Evolutionary conservation across 331 rosid genomes (phyloP).

Genomic region (Malus hybrid): DNA sequence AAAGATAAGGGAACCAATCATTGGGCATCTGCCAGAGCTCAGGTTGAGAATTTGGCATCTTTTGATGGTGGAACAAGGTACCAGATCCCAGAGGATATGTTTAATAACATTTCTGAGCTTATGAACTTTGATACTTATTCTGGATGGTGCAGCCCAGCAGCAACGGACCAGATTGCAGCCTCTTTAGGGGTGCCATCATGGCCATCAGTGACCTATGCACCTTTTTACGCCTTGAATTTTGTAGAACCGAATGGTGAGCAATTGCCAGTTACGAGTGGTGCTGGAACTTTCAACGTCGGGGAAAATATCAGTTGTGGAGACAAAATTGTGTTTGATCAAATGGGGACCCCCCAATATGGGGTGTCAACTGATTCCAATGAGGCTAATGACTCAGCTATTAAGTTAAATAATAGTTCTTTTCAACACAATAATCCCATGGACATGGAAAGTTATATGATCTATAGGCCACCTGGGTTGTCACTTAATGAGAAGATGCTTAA

Average conservation of each 20-base stretch:
- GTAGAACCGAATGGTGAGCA: constrained; percentile 28
- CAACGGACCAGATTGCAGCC: constrained; percentile 37
- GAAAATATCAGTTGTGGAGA: constrained; percentile 35
- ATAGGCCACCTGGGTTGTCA: constrained; percentile 39
- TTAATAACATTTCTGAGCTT: constrained; percentile 47
- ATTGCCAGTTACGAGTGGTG: constrained; percentile 19
- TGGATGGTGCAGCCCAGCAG: constrained; percentile 47
- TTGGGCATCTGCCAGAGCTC: constrained; percentile 42
- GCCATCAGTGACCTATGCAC: constrained; percentile 21
- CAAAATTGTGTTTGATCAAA: constrained; percentile 36
- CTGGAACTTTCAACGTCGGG: constrained; percentile 21
- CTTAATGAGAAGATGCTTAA: constrained; percentile 81
- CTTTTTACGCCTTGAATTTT: constrained; percentile 31
- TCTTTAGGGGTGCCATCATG: constrained; percentile 35
- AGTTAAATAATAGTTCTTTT: constrained; percentile 23
- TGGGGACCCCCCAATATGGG: constrained; percentile 32
- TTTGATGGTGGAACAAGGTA: constrained; percentile 34
- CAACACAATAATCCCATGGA: constrained; percentile 24
- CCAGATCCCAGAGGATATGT: constrained; percentile 37
- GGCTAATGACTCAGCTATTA: constrained; percentile 22
- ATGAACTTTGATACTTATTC: constrained; percentile 55
- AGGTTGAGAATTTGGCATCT: constrained; percentile 32
- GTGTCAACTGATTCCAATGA: constrained; percentile 21
- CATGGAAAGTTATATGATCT: constrained; percentile 11
- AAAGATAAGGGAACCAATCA: constrained; percentile 32